A percentile compares a stretch with the other conserved stretches of the same genome.
Conservation (phyloP, 345 rosid genomes). For the Laguncularia racemosa region DNA sequence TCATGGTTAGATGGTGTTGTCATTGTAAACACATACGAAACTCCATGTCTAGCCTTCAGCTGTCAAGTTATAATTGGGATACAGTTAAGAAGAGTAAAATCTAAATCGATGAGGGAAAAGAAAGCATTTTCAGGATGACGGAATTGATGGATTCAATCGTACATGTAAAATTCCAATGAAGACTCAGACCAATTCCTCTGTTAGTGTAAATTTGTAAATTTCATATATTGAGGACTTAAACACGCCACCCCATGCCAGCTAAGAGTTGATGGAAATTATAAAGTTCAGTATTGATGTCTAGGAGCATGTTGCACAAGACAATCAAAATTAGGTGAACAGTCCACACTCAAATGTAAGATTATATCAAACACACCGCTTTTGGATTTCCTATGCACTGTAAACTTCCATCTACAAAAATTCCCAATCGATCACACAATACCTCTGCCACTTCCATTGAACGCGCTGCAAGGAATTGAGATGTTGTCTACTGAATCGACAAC, state of each 20-base stretch:
- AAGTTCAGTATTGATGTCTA: no score
- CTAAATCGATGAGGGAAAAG: no score
- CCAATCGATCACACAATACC: conserved; percentile 75
- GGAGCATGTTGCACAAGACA: no score
- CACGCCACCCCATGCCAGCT: no score
- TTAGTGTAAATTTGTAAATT: no score
- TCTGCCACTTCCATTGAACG: conserved; percentile 99
- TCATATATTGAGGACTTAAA: no score
- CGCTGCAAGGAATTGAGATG: conserved; percentile 21
- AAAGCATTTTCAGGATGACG: no score
- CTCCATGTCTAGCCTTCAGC: conserved; percentile 86
- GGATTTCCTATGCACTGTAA: conserved; percentile 96
- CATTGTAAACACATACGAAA: conserved; percentile 77
- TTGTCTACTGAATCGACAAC: no score
- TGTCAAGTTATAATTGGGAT: conserved; percentile 15
- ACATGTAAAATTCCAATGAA: no score
- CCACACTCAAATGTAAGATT: background rate
- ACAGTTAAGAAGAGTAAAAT: no score
- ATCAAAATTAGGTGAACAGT: background rate
- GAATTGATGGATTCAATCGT: no score
- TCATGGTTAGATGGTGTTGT: conserved; percentile 60
- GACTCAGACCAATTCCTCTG: no score
- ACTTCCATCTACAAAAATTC: conserved; percentile 78
- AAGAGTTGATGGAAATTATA: background rate
- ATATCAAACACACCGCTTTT: conserved; percentile 43